Evolutionary conservation across 257 asterid genomes (phyloP), one percentile per base, ranked within the genome.

Genomic region (Misopates orontium): DNA sequence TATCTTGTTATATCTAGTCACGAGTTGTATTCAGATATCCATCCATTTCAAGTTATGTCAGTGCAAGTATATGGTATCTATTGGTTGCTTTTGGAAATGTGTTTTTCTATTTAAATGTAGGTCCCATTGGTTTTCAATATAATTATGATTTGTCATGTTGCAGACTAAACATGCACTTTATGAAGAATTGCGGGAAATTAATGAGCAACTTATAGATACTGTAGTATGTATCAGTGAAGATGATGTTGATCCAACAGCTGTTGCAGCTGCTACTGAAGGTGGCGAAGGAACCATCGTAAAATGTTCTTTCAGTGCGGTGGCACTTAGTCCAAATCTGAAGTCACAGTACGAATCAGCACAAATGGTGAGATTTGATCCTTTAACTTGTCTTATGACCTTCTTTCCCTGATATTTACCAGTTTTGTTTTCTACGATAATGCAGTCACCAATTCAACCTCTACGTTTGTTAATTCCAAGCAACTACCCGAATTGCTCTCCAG

Each of bases 401-500:
- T 64, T 68, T 59, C 62, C 67, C 28, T 60, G 18, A 48, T 8
- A 9, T 20, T 80, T 59, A 72, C 42, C 5, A 17, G 22, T 50
- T 66, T 52, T 66, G 60, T 68, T 67, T 76, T 69, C 67, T 53
- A 31, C 42, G 8, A 57, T 28, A 66, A 13, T 77, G 80, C 89
- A 91, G 98, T 86, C 94, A n/a, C 98, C 95, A 32, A 88, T 91
- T 73, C 98, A 91, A 71, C 95, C 98, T 56, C 80, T 91, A 63
- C 73, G 95, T 64, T 77, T 91, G 79, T 94, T 88, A 36, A 71
- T 91, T 66, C 98, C 98, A 22, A 75, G 69, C 36, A 82, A 83
- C 74, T 91, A 91, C 77, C 96, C 98, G 40, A 83, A 79, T 72
- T 84, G 90, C 80, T 91, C 96, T 55, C 98, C 95, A 0, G 49